Evolutionary conservation across 192 early-diverging fungal genomes (phyloP).

Genomic region (Rhizoclosmatium globosum): DNA sequence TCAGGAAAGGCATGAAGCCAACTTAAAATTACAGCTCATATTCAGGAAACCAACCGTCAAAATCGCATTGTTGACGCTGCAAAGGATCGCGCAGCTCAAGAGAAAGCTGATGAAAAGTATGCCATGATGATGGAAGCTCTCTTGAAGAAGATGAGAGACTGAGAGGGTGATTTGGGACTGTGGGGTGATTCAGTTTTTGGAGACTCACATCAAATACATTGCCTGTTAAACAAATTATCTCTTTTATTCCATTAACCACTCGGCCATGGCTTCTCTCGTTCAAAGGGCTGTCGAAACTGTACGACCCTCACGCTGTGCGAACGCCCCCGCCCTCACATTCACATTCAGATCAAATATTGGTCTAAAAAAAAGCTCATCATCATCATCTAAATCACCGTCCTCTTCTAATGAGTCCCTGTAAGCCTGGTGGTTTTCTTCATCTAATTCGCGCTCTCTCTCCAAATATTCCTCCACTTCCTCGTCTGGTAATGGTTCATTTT

Average conservation of each 20-base stretch:
- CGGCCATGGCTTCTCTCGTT: not conserved
- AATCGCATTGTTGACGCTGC: not conserved
- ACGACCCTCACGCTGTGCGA: not conserved
- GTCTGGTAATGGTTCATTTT: not conserved
- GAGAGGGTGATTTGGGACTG: not conserved
- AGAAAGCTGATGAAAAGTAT: not conserved
- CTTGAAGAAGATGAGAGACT: not conserved
- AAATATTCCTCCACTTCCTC: not conserved
- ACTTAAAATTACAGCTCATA: not conserved
- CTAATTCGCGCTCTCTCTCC: not conserved
- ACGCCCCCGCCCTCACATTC: not conserved
- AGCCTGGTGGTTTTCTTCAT: not conserved
- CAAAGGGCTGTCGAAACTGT: not conserved
- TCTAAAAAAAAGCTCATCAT: not conserved
- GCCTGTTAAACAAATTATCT: too few relatives aligned
- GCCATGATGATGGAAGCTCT: not conserved
- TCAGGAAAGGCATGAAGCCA: not conserved
- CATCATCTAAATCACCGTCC: not conserved
- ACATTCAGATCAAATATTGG: not conserved
- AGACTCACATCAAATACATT: not conserved
- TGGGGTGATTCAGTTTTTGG: not conserved
- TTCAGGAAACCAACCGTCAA: not conserved
- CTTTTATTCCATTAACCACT: not conserved
- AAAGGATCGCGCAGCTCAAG: too few relatives aligned
- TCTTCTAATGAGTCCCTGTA: not conserved